Evolutionary conservation across 2,329 filamentous ascomycete genomes (phyloP).

Genomic region (Endothia cerciana): DNA sequence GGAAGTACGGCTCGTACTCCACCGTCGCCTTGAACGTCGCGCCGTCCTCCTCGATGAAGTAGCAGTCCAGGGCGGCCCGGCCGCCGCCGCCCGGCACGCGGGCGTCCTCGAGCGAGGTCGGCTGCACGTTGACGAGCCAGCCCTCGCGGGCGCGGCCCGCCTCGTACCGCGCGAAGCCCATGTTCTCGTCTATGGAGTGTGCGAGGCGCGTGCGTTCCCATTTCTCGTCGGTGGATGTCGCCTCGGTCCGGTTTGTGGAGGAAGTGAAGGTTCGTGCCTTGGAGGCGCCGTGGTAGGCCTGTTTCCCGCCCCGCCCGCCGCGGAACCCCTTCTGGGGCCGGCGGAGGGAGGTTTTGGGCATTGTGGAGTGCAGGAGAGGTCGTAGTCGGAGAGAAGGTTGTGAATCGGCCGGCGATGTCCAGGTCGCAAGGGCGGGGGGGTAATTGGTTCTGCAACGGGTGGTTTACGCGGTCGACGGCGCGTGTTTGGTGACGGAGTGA

Average conservation of each 20-base stretch:
- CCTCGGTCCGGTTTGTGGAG: conserved; percentile 75
- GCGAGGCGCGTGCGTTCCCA: conserved; percentile 83
- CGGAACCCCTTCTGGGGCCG: conserved; percentile 68
- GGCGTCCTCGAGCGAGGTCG: conserved; percentile 84
- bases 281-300: conserved; percentile 70
- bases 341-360: conserved; percentile 65
- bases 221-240: conserved; percentile 90
- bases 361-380: conserved; percentile 38
- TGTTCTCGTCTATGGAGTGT: conserved; percentile 88
- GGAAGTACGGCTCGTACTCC: conserved; percentile 95
- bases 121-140: conserved; percentile 95
- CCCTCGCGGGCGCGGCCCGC: conserved; percentile 78
- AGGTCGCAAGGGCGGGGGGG: background rate
- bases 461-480: conserved; percentile 2
- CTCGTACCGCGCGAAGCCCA: conserved; percentile 93
- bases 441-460: background rate
- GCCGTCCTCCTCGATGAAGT: conserved; percentile 90
- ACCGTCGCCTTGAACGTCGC: conserved; percentile 94
- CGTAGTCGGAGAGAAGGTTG: background rate
- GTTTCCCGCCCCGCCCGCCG: conserved; percentile 60
- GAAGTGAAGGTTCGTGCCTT: conserved; percentile 79
- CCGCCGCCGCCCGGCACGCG: conserved; percentile 84
- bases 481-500: conserved; percentile 1
- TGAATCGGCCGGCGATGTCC: background rate
- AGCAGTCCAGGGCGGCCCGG: conserved; percentile 90